Conservation (phyloP, 129 eudicot species). For the Daucus carota region DH1_v3.0 NC_030386.2:25270501-25271000, state of each 20-base stretch:
- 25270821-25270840: background rate
- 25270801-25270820: background rate
- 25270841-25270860: background rate
- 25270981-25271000: background rate
- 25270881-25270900: background rate
- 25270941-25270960: no score
- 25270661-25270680: no score
- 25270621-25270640: background rate
- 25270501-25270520: background rate
- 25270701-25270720: background rate
- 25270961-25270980: background rate
- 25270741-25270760: background rate
- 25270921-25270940: background rate
- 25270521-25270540: background rate
- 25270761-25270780: background rate
- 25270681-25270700: background rate
- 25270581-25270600: background rate
- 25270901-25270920: background rate
- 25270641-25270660: background rate
- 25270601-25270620: background rate
- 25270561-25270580: background rate
- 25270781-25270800: background rate
- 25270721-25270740: background rate
- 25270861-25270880: background rate
- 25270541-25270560: background rate